phyloP scores from a whole-genome alignment of 2,329 filamentous ascomycete species.

The Ophiostoma sp. region DNA sequence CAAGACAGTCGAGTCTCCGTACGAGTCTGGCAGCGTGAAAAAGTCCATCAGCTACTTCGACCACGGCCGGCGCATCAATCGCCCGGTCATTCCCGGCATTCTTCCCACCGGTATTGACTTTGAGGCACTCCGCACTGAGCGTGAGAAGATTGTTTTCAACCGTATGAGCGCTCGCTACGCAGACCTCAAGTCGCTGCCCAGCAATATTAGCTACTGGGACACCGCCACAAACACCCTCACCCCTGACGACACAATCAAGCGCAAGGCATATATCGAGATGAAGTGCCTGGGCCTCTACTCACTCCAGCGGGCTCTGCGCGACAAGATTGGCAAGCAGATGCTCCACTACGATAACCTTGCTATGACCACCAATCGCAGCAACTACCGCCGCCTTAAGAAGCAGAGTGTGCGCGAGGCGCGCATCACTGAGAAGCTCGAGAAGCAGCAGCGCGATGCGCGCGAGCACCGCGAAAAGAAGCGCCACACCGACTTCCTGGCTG shows the following conservation, averaged over 20 bases:
- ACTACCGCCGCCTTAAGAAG: conserved; percentile 94
- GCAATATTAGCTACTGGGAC: conserved; percentile 85
- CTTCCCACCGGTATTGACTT: conserved; percentile 86
- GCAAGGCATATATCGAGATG: conserved; percentile 90
- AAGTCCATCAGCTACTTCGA: conserved; percentile 70
- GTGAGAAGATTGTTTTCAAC: conserved; percentile 85
- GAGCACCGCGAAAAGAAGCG: conserved; percentile 97
- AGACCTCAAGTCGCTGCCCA: conserved; percentile 77
- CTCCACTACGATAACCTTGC: conserved; percentile 92
- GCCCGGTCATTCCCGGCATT: conserved; percentile 77
- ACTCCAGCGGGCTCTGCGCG: conserved; percentile 80
- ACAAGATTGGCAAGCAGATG: conserved; percentile 86
- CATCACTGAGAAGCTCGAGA: conserved; percentile 98
- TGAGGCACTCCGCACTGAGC: conserved; percentile 77
- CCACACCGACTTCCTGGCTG: conserved; percentile 83
- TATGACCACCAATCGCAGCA: conserved; percentile 90
- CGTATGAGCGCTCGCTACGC: conserved; percentile 78
- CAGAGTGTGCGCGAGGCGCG: conserved; percentile 90
- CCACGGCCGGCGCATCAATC: conserved; percentile 69
- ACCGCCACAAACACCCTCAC: conserved; percentile 61
- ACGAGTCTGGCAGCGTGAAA: conserved; percentile 50
- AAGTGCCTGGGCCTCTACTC: conserved; percentile 84
- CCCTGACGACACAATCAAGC: conserved; percentile 75
- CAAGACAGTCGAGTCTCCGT: conserved; percentile 71
- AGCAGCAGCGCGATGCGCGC: conserved; percentile 93